These are phyloP conservation scores for Saccharomyces kudriavzevii DNA, from an alignment of 805 yeast species.

Conservation along the genomic window DNA sequence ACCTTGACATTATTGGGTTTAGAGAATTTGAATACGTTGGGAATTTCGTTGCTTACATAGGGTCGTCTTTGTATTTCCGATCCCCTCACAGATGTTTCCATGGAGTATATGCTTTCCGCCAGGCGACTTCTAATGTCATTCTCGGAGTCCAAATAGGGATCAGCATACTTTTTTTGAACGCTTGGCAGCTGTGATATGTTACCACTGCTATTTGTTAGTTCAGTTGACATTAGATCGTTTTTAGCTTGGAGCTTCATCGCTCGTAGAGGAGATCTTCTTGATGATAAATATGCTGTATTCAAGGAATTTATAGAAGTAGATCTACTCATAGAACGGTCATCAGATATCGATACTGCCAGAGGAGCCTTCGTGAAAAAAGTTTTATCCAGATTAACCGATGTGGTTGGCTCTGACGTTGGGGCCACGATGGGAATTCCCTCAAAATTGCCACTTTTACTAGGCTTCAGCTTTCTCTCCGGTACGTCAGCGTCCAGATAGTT, in stretches of 20 bases:
- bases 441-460: constrained; percentile 13
- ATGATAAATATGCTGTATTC: neutral
- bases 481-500: neutral
- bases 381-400: constrained; percentile 11
- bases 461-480: constrained; percentile 10
- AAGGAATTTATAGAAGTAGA: neutral
- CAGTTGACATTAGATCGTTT: neutral
- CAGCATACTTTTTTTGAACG: neutral
- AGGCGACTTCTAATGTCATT: constrained; percentile 1
- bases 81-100: constrained; percentile 9
- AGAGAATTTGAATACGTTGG: constrained; percentile 14
- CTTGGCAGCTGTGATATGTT: neutral
- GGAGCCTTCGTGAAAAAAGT: constrained; percentile 4
- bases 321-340: neutral
- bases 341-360: neutral
- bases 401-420: constrained; percentile 9
- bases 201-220: neutral
- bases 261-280: neutral
- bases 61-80: constrained; percentile 8
- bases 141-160: neutral
- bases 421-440: neutral
- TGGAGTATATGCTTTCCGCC: constrained; percentile 17
- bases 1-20: neutral
- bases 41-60: constrained; percentile 26
- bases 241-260: neutral